Evolutionary conservation across 2,329 filamentous ascomycete species (phyloP).

Genomic region (Trichoderma sp.): DNA sequence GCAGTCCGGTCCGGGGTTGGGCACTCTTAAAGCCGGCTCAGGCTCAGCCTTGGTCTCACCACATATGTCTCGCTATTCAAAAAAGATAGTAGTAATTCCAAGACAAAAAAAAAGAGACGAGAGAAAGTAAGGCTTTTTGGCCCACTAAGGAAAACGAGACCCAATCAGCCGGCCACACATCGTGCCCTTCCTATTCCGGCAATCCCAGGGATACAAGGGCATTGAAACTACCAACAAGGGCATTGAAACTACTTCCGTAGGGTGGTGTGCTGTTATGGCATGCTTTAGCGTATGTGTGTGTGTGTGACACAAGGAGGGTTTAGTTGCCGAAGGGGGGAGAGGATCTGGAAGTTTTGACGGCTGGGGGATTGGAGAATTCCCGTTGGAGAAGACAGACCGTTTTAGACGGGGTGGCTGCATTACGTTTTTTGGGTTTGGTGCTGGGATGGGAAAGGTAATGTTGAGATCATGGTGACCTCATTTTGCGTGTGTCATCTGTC

Average conservation of each 20-base stretch:
- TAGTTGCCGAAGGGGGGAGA: neutral
- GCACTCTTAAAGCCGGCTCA: neutral
- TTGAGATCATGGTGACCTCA: conserved; percentile 12
- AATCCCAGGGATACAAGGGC: conserved; percentile 3
- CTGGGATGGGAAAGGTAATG: neutral
- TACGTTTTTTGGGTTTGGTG: neutral
- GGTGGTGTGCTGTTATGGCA: conserved; percentile 2
- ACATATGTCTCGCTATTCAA: neutral
- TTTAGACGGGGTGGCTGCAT: neutral
- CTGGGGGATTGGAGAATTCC: neutral
- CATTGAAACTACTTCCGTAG: neutral
- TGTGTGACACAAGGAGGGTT: neutral
- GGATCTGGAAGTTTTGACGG: neutral
- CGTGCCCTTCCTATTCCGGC: conserved; percentile 20
- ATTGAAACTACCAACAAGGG: neutral
- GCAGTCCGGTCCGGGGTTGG: neutral
- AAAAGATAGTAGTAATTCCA: neutral
- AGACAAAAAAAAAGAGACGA: neutral
- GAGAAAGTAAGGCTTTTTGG: neutral
- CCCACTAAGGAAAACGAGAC: neutral
- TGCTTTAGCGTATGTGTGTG: conserved; percentile 11
- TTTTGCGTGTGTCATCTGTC: neutral
- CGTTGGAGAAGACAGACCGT: neutral
- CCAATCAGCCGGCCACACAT: conserved; percentile 16
- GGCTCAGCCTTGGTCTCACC: conserved; percentile 1